Base-by-base conservation (phyloP, 768 basidiomycete genomes). In the Galerina marginata region DNA sequence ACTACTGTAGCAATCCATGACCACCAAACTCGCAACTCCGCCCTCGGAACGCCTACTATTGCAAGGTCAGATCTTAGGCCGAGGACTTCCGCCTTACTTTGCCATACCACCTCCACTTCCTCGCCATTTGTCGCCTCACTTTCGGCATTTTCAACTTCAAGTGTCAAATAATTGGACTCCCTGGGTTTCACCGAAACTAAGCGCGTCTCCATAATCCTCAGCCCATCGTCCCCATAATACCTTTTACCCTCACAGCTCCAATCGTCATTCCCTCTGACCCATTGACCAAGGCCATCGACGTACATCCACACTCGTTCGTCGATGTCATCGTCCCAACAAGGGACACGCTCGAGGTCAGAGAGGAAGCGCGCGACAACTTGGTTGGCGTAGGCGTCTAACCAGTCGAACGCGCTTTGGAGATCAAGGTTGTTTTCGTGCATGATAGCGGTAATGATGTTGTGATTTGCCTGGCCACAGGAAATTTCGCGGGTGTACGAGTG, bases 231-330 rank as follows among this genome's bases (percentile, higher is more conserved):
- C 15, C 73, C 71, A 33, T 69, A 70, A 62, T 77, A 77, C 56
- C 74, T 66, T 48, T 73, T 71, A 25, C 71, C 71, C 61, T 83
- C 81, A 51, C 84, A 86, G 58, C 77, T 73, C 80, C 74, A 80
- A 56, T 63, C 69, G 56, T 77, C 74, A 54, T 72, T 77, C 36
- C 71, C 77, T 14, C 73, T 66, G 29, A 79, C 73, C 74, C 77
- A 81, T 46, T 75, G 70, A 16, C 72, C 78, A 12, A 82, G 62
- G 12, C 79, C 76, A 44, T 77, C 66, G 25, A 80, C 61, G 56
- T 80, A 82, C 9, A 64, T 57, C 29, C 60, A 59, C n/a, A 81
- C 68, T 15, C 74, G 64, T 7, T 54, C 48, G 57, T 79, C 75
- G 11, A 77, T 56, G 12, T 69, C 67, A 1, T 65, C 61, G 3